A percentile compares a stretch with the other conserved stretches of the same genome.
phyloP scores from a whole-genome alignment of 2,329 filamentous ascomycete genomes.

The Alternaria solani region DNA sequence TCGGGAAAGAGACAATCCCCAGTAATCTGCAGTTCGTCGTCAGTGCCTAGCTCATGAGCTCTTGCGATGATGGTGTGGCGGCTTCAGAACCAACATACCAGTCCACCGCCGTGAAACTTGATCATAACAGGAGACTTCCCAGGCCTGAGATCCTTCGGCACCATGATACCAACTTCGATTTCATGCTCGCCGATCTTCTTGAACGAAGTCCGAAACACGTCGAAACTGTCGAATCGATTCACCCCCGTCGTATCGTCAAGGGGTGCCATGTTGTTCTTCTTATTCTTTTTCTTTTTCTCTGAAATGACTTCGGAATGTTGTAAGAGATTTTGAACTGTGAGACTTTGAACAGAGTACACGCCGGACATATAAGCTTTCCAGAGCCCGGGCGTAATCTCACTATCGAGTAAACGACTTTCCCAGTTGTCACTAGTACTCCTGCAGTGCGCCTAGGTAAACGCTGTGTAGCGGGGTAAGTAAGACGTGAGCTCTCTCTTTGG shows the following conservation, averaged over 20 bases:
- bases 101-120: slow-evolving; percentile 56
- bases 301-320: neutral
- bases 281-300: neutral
- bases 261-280: neutral
- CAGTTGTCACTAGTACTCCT: neutral
- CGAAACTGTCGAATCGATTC: slow-evolving; percentile 51
- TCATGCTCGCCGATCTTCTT: slow-evolving; percentile 52
- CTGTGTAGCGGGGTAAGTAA: neutral
- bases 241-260: slow-evolving; percentile 29
- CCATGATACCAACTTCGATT: slow-evolving; percentile 50
- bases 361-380: neutral
- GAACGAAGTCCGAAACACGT: slow-evolving; percentile 52
- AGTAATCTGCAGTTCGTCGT: slow-evolving; percentile 21
- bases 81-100: slow-evolving; percentile 38
- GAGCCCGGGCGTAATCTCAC: neutral
- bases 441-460: neutral
- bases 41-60: neutral
- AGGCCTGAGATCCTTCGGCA: slow-evolving; percentile 48
- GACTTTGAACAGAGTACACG: neutral
- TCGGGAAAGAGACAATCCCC: slow-evolving; percentile 39
- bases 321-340: neutral
- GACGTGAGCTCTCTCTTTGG: neutral
- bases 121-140: slow-evolving; percentile 53
- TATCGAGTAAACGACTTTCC: neutral
- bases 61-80: neutral